phyloP scores from a whole-genome alignment of 2,329 filamentous ascomycete species.

The Aspergillus pseudoterreus region DNA sequence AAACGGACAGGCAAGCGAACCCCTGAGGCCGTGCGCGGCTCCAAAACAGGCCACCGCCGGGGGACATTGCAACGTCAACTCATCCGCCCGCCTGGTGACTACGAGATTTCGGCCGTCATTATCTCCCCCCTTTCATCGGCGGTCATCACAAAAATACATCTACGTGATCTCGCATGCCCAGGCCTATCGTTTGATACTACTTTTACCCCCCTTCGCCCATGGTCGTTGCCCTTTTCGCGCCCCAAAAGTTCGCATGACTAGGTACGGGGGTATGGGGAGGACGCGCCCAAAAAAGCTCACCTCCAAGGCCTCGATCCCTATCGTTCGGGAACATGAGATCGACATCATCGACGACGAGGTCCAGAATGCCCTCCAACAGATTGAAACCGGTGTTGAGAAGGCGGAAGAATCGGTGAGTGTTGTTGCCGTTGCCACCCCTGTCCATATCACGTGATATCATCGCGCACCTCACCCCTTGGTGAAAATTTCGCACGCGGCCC shows the following conservation, averaged over 20 bases:
- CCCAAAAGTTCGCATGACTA: constrained; percentile 42
- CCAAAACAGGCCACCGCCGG: constrained; percentile 40
- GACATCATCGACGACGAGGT: constrained; percentile 83
- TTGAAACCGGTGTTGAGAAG: constrained; percentile 95
- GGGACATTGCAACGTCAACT: constrained; percentile 45
- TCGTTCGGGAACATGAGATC: constrained; percentile 87
- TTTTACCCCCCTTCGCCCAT: constrained; percentile 56
- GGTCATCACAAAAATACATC: constrained; percentile 55
- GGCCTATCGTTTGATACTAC: constrained; percentile 61
- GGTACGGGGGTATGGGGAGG: constrained; percentile 45
- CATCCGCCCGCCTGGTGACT: constrained; percentile 35
- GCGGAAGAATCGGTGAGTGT: constrained; percentile 91
- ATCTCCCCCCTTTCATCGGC: constrained; percentile 46
- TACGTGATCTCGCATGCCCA: constrained; percentile 52
- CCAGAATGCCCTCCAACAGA: constrained; percentile 74
- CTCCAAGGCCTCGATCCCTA: constrained; percentile 79
- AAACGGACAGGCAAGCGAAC: constrained; percentile 39
- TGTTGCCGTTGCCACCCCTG: constrained; percentile 34
- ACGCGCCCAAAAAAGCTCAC: constrained; percentile 70
- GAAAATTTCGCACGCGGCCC: constrained; percentile 28
- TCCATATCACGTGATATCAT: constrained; percentile 37
- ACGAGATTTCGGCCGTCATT: constrained; percentile 29
- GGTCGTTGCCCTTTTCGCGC: constrained; percentile 34
- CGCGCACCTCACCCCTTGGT: constrained; percentile 23
- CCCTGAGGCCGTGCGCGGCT: constrained; percentile 40